Evolutionary conservation across 1,284 basidiomycete genomes (phyloP), one percentile per base, ranked within the genome.

Genomic region (Tylopilus orsonianus): DNA sequence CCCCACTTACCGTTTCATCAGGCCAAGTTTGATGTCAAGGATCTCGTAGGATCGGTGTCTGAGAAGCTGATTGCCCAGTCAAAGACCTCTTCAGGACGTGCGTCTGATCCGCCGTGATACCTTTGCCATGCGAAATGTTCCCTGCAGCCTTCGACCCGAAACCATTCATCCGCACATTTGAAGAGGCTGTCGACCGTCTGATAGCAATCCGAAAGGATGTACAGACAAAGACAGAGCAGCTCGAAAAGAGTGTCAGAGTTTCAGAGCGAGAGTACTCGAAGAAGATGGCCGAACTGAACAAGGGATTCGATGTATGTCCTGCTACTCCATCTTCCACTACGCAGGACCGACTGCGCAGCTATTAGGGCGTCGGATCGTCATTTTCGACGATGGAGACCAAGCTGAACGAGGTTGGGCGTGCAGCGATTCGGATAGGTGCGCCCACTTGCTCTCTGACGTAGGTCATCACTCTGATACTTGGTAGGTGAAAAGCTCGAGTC

Each of bases 401-500:
- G 62, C 95, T 99, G 76, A 93, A 86, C 46, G 90, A 96, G 61
- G 96, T 99, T 19, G 93, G 95, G 18, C 82, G 93, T 48, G 94
- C 94, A 6, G 94, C 97, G 3, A 88, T 98, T 46, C 81, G 95
- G 35, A 97, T 99, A 61, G 96, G 94, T 85, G 57, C 61, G 76
- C 65, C 36, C 27, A 3, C 39, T 33, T 35, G 19, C 8, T 36
- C 14, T 34, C 26, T 30, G 24, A 33, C 41, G 22, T 40, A 53
- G 46, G 59, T n/a, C 50, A 52, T 51, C 37, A 14, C 22, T 16
- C 35, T 49, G 32, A 55, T 47, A 24, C 29, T 41, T 39, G 41
- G 23, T 16, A 93, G 92, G 94, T 45, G 94, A 97, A 71, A 95
- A 99, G 71, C 83, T 99, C 42, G 96, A 99, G 69, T 89, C 87